Evolutionary conservation across 768 basidiomycete genomes (phyloP).

Genomic region (Trametes villosa): DNA sequence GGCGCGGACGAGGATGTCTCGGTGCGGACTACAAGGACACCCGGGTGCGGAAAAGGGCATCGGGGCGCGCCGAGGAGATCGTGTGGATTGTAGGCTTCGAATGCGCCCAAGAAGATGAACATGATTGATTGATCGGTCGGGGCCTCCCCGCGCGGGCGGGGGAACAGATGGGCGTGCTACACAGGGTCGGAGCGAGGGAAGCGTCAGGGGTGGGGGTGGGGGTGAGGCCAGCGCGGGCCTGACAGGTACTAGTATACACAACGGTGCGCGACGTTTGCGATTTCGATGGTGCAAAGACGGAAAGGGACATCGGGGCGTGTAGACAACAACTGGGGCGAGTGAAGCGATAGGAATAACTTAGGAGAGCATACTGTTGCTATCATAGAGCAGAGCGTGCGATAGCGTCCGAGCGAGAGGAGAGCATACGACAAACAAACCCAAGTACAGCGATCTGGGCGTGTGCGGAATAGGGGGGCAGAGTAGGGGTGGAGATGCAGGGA

Average conservation of each 20-base stretch:
- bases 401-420: background rate
- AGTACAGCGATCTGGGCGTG: background rate
- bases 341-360: background rate
- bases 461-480: background rate
- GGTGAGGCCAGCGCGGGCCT: background rate
- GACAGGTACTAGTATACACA: constrained; percentile 1
- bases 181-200: background rate
- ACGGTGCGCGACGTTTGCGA: background rate
- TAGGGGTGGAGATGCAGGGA: too few species aligned
- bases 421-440: background rate
- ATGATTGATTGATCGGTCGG: constrained; percentile 17
- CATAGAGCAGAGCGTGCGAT: background rate
- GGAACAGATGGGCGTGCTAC: too few species aligned
- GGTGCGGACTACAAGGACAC: too few species aligned
- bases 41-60: too few species aligned
- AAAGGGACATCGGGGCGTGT: background rate
- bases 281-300: background rate
- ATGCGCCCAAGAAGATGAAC: constrained; percentile 13
- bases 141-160: too few species aligned
- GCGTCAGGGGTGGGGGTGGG: background rate
- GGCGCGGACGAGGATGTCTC: too few species aligned
- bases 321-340: background rate
- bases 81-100: background rate
- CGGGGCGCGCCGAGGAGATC: background rate
- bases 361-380: background rate